Evolutionary conservation across 2,329 filamentous ascomycete species (phyloP).

Genomic region (Diplodia seriata): DNA sequence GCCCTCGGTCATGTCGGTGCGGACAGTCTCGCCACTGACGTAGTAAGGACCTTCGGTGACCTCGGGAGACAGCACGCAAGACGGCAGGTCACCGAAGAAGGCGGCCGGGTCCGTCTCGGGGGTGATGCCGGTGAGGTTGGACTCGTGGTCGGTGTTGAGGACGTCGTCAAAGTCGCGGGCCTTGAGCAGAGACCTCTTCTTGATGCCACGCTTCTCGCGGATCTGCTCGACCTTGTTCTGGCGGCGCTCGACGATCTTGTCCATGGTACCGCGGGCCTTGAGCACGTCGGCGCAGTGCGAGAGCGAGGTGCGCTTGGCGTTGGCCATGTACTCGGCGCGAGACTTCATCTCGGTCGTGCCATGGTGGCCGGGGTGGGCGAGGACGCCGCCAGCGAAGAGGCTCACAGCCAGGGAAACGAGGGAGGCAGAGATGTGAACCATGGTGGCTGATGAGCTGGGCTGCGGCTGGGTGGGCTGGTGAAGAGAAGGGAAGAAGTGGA

Average conservation of each 20-base stretch:
- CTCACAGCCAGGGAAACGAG: slow-evolving; percentile 21
- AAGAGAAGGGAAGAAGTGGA: slow-evolving; percentile 2
- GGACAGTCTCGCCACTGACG: slow-evolving; percentile 60
- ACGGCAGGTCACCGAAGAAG: slow-evolving; percentile 44
- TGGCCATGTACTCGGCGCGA: slow-evolving; percentile 45
- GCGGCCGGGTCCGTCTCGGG: slow-evolving; percentile 36
- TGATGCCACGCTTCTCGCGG: slow-evolving; percentile 30
- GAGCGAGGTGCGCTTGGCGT: slow-evolving; percentile 37
- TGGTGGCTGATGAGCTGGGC: neutral
- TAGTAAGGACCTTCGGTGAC: slow-evolving; percentile 47
- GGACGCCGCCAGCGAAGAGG: slow-evolving; percentile 30
- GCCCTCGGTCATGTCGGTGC: slow-evolving; percentile 56
- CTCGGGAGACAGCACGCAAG: slow-evolving; percentile 44
- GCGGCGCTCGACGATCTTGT: slow-evolving; percentile 52
- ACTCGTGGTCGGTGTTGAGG: slow-evolving; percentile 40
- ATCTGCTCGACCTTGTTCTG: slow-evolving; percentile 39
- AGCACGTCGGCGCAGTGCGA: slow-evolving; percentile 50
- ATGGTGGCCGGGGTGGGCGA: slow-evolving; percentile 44
- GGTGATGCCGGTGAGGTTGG: slow-evolving; percentile 44
- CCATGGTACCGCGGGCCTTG: slow-evolving; percentile 50
- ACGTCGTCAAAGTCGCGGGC: slow-evolving; percentile 27
- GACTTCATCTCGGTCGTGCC: slow-evolving; percentile 44
- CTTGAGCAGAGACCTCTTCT: slow-evolving; percentile 26
- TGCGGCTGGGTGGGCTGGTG: neutral
- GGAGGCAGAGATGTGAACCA: slow-evolving; percentile 18